Conservation (phyloP, 257 asterid species). For the Solanum clarkiae region DNA sequence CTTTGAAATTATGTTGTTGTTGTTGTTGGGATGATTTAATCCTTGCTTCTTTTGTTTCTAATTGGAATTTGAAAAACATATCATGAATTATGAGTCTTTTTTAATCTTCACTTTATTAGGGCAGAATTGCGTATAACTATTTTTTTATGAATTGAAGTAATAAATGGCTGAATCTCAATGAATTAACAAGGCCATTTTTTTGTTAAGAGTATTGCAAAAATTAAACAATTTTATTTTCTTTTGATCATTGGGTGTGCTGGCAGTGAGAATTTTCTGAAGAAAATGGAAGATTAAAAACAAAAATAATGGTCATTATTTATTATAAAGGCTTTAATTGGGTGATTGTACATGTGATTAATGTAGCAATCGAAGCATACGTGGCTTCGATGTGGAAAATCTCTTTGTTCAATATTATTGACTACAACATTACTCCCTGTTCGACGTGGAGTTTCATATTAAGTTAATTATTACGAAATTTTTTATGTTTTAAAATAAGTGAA, state of each 20-base stretch:
- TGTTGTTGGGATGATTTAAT: not conserved
- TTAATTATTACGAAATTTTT: no score
- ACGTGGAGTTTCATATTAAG: no score
- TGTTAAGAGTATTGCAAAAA: not conserved
- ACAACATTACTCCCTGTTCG: no score
- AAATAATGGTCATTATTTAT: not conserved
- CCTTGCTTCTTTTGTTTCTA: not conserved
- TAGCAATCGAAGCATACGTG: not conserved
- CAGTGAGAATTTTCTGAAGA: not conserved
- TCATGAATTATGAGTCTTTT: not conserved
- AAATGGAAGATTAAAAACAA: not conserved
- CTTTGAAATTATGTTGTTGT: not conserved
- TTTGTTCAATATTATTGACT: not conserved
- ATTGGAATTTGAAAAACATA: not conserved
- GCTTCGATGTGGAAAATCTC: not conserved
- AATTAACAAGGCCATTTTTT: not conserved
- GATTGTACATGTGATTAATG: not conserved
- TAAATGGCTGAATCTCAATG: no score
- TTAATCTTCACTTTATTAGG: not conserved
- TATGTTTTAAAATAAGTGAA: no score
- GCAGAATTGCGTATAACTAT: not conserved
- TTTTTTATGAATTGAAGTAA: no score
- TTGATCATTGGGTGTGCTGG: not conserved
- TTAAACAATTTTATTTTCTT: not conserved
- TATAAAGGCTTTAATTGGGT: not conserved